phyloP scores from a whole-genome alignment of 495 filamentous ascomycete genomes.

The Lepidopterella palustris region DNA sequence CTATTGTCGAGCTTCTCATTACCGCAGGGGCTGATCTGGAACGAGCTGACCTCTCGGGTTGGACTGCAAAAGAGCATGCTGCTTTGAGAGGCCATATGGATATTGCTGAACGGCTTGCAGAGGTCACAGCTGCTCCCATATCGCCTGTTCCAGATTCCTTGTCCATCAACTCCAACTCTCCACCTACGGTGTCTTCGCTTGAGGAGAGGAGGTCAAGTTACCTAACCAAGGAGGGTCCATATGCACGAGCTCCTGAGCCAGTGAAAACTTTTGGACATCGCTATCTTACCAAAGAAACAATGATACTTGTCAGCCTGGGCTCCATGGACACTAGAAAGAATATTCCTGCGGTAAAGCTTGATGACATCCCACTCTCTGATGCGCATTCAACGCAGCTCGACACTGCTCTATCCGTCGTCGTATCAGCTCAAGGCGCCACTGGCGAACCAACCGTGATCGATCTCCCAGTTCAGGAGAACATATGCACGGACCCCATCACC shows the following conservation, averaged over 20 bases:
- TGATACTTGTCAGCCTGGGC: conserved; percentile 87
- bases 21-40: conserved; percentile 68
- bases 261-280: conserved; percentile 94
- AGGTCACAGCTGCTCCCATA: conserved; percentile 42
- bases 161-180: conserved; percentile 22
- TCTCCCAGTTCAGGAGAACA: conserved; percentile 86
- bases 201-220: conserved; percentile 48
- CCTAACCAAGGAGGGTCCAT: conserved; percentile 36
- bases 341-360: conserved; percentile 74
- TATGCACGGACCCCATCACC: conserved; percentile 83
- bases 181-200: conserved; percentile 41
- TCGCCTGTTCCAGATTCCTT: conserved; percentile 44
- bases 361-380: conserved; percentile 75
- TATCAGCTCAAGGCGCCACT: conserved; percentile 80
- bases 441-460: conserved; percentile 87
- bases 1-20: conserved; percentile 63
- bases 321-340: conserved; percentile 88
- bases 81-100: conserved; percentile 77
- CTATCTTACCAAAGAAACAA: conserved; percentile 80
- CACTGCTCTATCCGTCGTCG: conserved; percentile 83
- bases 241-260: conserved; percentile 52
- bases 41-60: conserved; percentile 74
- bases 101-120: conserved; percentile 63
- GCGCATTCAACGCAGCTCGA: conserved; percentile 90
- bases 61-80: conserved; percentile 93